phyloP scores from a whole-genome alignment of 768 basidiomycete genomes.

The Termitomyces sp. region DNA sequence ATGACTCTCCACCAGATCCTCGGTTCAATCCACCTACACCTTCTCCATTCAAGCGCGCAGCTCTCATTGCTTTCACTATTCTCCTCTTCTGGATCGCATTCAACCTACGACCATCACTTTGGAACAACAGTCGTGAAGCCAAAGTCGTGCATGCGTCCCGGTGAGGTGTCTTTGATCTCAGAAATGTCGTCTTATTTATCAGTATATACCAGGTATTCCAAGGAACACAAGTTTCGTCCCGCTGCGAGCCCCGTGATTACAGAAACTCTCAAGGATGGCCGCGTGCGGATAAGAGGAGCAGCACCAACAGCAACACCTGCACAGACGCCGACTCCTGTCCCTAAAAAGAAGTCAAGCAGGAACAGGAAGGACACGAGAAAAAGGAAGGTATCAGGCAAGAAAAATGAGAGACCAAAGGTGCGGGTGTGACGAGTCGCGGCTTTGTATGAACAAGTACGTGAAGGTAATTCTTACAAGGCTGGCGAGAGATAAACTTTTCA shows the following conservation, averaged over 20 bases:
- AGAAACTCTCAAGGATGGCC: slow-evolving; percentile 68
- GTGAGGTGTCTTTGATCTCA: slow-evolving; percentile 30
- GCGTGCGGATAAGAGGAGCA: slow-evolving; percentile 66
- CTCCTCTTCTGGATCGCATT: slow-evolving; percentile 42
- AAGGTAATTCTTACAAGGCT: neutral
- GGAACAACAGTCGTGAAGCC: slow-evolving; percentile 25
- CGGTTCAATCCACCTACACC: slow-evolving; percentile 36
- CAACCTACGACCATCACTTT: slow-evolving; percentile 23
- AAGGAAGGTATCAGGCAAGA: slow-evolving; percentile 17
- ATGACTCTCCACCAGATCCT: slow-evolving; percentile 12
- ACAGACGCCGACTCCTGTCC: slow-evolving; percentile 13
- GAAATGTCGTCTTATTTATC: neutral
- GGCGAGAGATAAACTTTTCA: neutral
- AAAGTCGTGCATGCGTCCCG: slow-evolving; percentile 58
- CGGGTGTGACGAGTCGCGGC: neutral
- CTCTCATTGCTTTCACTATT: slow-evolving; percentile 35
- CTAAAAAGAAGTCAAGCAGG: slow-evolving; percentile 19
- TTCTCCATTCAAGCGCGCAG: slow-evolving; percentile 41
- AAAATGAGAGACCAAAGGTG: slow-evolving; percentile 12
- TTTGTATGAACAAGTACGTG: neutral
- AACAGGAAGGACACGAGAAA: slow-evolving; percentile 13
- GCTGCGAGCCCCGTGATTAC: slow-evolving; percentile 84
- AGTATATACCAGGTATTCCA: slow-evolving; percentile 58
- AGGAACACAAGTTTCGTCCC: slow-evolving; percentile 76
- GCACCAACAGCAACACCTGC: slow-evolving; percentile 31